Percentiles rank a stretch among this genome's conserved stretches.
phyloP scores from a whole-genome alignment of 306 rosid genomes.

The Cucurbita pepo region DNA sequence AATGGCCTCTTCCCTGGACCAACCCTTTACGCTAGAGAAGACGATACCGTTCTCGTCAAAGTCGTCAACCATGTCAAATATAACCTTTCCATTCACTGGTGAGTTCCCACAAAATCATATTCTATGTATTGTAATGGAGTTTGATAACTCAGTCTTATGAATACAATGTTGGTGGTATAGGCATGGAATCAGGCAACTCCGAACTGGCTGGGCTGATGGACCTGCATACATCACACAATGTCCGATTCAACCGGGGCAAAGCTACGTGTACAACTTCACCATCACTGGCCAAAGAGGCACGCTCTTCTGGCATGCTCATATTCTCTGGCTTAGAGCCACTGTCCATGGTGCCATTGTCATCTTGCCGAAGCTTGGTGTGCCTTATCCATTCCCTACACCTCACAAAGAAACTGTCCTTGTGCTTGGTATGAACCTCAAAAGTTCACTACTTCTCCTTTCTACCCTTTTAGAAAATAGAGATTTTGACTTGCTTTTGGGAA shows the following conservation, averaged over 20 bases:
- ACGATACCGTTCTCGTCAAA: constrained; percentile 49
- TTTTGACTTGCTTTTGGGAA: background rate
- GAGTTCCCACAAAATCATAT: background rate
- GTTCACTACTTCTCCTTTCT: background rate
- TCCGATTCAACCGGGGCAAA: constrained; percentile 61
- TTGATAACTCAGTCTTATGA: background rate
- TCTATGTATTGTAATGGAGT: background rate
- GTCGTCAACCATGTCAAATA: constrained; percentile 53
- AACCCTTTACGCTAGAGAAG: constrained; percentile 76
- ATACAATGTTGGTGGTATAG: constrained; percentile 13
- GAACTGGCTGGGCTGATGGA: constrained; percentile 89
- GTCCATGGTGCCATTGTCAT: constrained; percentile 72
- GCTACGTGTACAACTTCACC: constrained; percentile 69
- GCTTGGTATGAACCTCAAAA: constrained; percentile 27
- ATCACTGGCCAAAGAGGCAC: constrained; percentile 81
- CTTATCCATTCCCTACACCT: constrained; percentile 78
- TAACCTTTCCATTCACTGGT: constrained; percentile 75
- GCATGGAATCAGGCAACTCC: constrained; percentile 74
- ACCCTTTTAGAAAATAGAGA: background rate
- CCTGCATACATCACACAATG: constrained; percentile 83
- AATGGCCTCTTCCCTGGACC: constrained; percentile 87
- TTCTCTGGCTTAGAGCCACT: constrained; percentile 72
- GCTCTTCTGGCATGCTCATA: constrained; percentile 83
- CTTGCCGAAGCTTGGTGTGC: constrained; percentile 75
- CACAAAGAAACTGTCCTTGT: constrained; percentile 50